Evolutionary conservation across 257 asterid species (phyloP), one percentile per base, ranked within the genome.

Genomic region (Ajuga chamaepitys): DNA sequence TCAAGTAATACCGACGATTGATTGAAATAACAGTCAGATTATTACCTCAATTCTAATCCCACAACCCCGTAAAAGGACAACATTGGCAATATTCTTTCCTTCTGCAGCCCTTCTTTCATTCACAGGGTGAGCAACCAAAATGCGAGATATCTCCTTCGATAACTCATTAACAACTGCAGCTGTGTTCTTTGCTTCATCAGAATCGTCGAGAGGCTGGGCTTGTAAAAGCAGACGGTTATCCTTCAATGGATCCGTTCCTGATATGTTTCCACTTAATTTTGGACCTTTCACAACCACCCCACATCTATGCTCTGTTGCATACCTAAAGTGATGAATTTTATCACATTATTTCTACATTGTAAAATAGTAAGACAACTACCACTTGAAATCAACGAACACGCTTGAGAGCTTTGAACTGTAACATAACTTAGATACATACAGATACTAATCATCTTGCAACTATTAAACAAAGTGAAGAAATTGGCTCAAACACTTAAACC

Each of bases 271-370:
- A 78, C 97, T 88, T 77, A 94, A 75, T 9, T 88, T 90, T 66
- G 97, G 97, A 28, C 99, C 99, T 84, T 94, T 94, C 35, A 94
- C 97, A 73, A 94, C 99, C 59, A 94, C 97, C 12, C 99, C 97
- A 76, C 97, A 94, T 77, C 99, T 88, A 75, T 94, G 99, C 89
- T 94, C 99, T 18, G 97, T 90, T 52, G 99, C 97, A 82, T 90
- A 94, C 88, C 96, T 94, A 44, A 66, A 42, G 21, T 59, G 45
- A 70, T 35, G 45, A 53, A n/a, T 66, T 16, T 22, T 58, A 55
- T 55, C 58, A 22, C 51, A 62, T 63, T 24, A 64, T 57, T 72
- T 25, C 13, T 60, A 66, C 62, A 25, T 62, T 53, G 32, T 16
- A 71, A 7, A 63, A 53, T 21, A 32, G 32, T 16, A 60, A 54